Percentiles rank a stretch among this genome's conserved stretches.
Evolutionary conservation across 2,329 filamentous ascomycete species (phyloP).

Genomic region (Gaeumannomyces sp.): DNA sequence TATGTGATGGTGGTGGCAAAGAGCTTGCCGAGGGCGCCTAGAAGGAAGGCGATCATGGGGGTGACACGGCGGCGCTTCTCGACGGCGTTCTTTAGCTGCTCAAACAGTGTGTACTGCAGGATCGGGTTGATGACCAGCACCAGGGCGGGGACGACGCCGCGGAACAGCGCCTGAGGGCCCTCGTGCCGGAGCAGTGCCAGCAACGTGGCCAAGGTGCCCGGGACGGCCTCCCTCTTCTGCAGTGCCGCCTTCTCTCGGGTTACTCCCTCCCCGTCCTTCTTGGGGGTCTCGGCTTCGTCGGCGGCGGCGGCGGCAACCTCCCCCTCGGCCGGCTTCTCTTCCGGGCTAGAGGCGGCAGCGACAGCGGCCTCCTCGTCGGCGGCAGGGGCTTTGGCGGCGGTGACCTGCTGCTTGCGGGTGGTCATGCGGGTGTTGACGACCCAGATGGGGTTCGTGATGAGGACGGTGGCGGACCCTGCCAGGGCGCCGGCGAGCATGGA

Average conservation of each 20-base stretch:
- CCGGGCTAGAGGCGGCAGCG: constrained; percentile 20
- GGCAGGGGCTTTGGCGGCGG: constrained; percentile 29
- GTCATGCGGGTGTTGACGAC: constrained; percentile 99
- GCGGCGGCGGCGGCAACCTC: constrained; percentile 25
- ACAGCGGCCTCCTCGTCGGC: constrained; percentile 13
- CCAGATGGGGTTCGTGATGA: constrained; percentile 98
- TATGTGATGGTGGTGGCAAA: constrained; percentile 92
- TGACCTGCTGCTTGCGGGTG: constrained; percentile 59
- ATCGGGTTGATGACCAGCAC: constrained; percentile 98
- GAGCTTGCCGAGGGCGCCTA: constrained; percentile 90
- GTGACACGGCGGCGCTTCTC: constrained; percentile 69
- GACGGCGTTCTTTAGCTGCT: constrained; percentile 89
- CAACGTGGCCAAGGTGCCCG: constrained; percentile 71
- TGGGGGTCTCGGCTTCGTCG: constrained; percentile 13
- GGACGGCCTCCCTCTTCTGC: constrained; percentile 22
- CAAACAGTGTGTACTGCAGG: constrained; percentile 96
- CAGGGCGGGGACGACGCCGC: constrained; percentile 86
- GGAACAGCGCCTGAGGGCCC: constrained; percentile 77
- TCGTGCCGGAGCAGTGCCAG: constrained; percentile 76
- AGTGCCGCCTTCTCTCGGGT: constrained; percentile 20
- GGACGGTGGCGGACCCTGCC: constrained; percentile 86
- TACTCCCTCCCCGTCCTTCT: constrained; percentile 14
- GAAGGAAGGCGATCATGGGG: constrained; percentile 78
- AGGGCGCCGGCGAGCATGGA: constrained; percentile 93
- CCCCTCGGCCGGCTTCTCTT: constrained; percentile 20